Conservation (phyloP, 2,329 filamentous ascomycete genomes). For the Fusarium sp. region DNA sequence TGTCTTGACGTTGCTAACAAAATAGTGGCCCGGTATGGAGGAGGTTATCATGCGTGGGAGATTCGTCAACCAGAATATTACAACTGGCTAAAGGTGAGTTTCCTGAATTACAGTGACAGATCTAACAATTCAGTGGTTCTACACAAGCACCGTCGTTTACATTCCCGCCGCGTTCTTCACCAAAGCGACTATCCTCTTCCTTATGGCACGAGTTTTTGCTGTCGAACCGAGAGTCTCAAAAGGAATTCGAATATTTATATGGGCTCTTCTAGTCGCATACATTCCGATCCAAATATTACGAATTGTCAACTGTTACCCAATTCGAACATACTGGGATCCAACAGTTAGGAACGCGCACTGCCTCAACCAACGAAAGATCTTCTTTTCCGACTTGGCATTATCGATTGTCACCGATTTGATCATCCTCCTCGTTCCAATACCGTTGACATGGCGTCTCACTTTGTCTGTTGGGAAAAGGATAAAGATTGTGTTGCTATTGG, state of each 20-base stretch:
- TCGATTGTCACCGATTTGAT: slow-evolving; percentile 41
- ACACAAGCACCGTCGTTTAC: slow-evolving; percentile 40
- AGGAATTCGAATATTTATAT: slow-evolving; percentile 36
- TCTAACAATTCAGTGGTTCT: slow-evolving; percentile 39
- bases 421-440: slow-evolving; percentile 36
- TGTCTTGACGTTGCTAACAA: slow-evolving; percentile 1
- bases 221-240: slow-evolving; percentile 32
- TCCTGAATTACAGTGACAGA: rapidly evolving
- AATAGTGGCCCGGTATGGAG: slow-evolving; percentile 39
- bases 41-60: slow-evolving; percentile 43
- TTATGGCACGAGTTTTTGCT: slow-evolving; percentile 44
- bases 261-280: slow-evolving; percentile 34
- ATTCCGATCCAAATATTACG: slow-evolving; percentile 53
- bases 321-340: slow-evolving; percentile 57
- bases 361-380: slow-evolving; percentile 52
- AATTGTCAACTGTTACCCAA: slow-evolving; percentile 58
- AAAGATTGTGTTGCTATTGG: slow-evolving; percentile 40
- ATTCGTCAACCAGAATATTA: slow-evolving; percentile 36
- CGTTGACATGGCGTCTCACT: slow-evolving; percentile 34
- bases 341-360: slow-evolving; percentile 47
- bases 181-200: slow-evolving; percentile 41
- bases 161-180: slow-evolving; percentile 43
- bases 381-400: slow-evolving; percentile 35
- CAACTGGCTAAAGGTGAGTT: slow-evolving; percentile 37
- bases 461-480: slow-evolving; percentile 38